Evolutionary conservation across 1,139 yeast genomes (phyloP).

Genomic region (Yamadazyma diddensiae): DNA sequence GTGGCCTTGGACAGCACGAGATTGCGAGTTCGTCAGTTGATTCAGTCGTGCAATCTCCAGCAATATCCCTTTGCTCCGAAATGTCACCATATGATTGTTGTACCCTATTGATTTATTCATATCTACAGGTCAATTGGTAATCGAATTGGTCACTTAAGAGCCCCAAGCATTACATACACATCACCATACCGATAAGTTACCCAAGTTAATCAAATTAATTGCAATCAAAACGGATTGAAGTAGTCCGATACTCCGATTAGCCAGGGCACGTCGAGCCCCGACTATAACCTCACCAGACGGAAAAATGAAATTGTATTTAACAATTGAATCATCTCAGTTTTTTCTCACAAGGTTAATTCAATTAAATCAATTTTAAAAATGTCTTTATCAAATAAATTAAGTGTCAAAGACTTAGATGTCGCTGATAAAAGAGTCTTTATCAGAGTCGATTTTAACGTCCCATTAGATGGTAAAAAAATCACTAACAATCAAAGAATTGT

Average conservation of each 20-base stretch:
- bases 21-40: slow-evolving; percentile 1
- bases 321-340: slow-evolving; percentile 1
- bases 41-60: slow-evolving; percentile 1
- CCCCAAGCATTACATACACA: no score
- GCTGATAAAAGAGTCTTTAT: slow-evolving; percentile 90
- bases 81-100: background rate
- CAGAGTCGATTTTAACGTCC: slow-evolving; percentile 97
- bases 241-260: slow-evolving; percentile 10
- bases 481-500: slow-evolving; percentile 98
- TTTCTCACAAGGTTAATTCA: background rate
- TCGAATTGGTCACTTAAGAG: no score
- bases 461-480: slow-evolving; percentile 91
- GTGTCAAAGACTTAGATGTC: slow-evolving; percentile 85
- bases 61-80: slow-evolving; percentile 1
- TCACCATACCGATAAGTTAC: no score
- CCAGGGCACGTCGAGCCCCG: slow-evolving; percentile 6
- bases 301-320: slow-evolving; percentile 6
- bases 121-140: no score
- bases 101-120: no score
- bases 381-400: slow-evolving; percentile 90
- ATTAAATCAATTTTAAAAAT: slow-evolving; percentile 27
- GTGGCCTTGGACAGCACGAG: no score
- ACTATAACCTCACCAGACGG: slow-evolving; percentile 17
- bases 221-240: slow-evolving; percentile 7
- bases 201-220: no score